Percentiles rank a stretch among this genome's conserved stretches.
Evolutionary conservation across 2,329 filamentous ascomycete species (phyloP).

Genomic region (Setomelanomma holmii): DNA sequence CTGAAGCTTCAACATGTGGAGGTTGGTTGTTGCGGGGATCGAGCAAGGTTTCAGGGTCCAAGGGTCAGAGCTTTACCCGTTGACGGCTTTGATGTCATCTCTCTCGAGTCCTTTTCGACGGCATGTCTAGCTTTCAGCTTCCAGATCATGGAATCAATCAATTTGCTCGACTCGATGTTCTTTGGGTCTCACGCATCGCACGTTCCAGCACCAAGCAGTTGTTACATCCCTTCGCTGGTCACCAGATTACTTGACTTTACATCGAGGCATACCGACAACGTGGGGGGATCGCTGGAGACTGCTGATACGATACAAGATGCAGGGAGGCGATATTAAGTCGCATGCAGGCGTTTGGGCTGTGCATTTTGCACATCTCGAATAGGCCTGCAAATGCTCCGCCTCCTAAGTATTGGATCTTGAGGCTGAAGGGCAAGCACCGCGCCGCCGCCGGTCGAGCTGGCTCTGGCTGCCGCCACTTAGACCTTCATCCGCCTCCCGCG

Average conservation of each 20-base stretch:
- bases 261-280: too few species aligned
- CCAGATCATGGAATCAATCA: too few species aligned
- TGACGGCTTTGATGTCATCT: constrained; percentile 4
- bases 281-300: background rate
- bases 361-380: too few species aligned
- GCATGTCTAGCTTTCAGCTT: too few species aligned
- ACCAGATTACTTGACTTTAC: background rate
- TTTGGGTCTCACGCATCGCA: too few species aligned
- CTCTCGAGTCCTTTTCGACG: background rate
- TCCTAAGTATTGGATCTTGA: background rate
- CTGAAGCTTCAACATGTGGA: background rate
- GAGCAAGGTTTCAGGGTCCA: background rate
- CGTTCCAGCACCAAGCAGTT: too few species aligned
- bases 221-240: background rate
- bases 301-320: too few species aligned
- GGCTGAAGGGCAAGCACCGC: background rate
- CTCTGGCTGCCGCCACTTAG: background rate
- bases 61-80: background rate
- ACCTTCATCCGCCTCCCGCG: background rate
- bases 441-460: constrained; percentile 3
- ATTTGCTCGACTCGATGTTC: too few species aligned
- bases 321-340: too few species aligned
- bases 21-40: background rate
- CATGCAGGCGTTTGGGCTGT: too few species aligned
- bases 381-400: too few species aligned